Evolutionary conservation across 2,329 filamentous ascomycete species (phyloP), one percentile per base, ranked within the genome.

Genomic region (Cordyceps cateniannulata): DNA sequence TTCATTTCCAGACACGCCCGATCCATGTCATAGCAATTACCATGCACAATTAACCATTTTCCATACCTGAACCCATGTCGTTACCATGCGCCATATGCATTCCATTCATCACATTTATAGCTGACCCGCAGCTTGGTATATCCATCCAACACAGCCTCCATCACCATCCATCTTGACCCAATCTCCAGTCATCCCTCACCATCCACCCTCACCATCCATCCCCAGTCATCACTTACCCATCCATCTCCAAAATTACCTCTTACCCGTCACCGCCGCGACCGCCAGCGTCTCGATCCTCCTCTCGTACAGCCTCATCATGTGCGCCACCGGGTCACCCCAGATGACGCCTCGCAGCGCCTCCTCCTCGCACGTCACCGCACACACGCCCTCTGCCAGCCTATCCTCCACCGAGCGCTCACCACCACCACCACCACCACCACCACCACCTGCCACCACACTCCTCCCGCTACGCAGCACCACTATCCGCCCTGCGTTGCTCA

Each of bases 271-370:
- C 5, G 70, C 89, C 62, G 81, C 84, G 1, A 87, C 85, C 12
- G 89, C 89, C 60, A 96, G 73, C 4, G 79, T 76, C 70, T 95
- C 88, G 49, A 96, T 83, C 58, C 91, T 76, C 22, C 80, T 82
- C 16, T 84, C 84, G 73, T 96, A 96, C 22, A 95, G 69, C 62
- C 78, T 84, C 91, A 96, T 96, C 66, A 86, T 79, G 75, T 96
- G 91, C 70, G 86, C 88, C 48, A 91, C 77, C 0, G 90, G 89
- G 70, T 96, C 91, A 0, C 91, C 91, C 82, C 91, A 96, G 4
- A 96, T 79, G 0, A 92, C 81, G 1, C 79, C 81, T 25, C 88
- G 77, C 55, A 96, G 72, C 69, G 89, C 79, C 48, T 87, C 83
- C 64, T 95, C 89, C 0, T 77, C 82, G 9, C 87, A 82, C 10